A percentile compares a stretch with the other conserved stretches of the same genome.
These are phyloP conservation scores for Plasmodium ovale DNA, from an alignment of 169 alveolate genomes.

Conservation along the genomic window DNA sequence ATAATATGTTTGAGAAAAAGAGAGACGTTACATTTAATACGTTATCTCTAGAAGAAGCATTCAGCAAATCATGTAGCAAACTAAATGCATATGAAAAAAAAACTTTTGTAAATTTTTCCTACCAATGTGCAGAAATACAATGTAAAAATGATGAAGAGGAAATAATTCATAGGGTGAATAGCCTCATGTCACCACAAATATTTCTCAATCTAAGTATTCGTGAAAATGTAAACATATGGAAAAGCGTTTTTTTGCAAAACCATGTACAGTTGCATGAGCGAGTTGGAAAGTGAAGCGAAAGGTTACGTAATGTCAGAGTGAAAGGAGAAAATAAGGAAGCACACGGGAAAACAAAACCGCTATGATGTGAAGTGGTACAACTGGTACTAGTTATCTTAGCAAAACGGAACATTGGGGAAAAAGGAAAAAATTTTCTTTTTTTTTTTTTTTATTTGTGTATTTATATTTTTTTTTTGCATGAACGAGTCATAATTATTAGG, in stretches of 20 bases:
- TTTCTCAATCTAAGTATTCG: conserved; percentile 9
- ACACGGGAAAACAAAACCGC: neutral
- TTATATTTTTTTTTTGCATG: too few species aligned
- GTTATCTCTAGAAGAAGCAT: neutral
- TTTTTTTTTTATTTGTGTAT: too few species aligned
- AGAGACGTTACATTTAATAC: conserved; percentile 3
- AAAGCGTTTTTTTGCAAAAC: conserved; percentile 55
- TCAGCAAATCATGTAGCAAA: neutral
- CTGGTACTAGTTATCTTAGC: neutral
- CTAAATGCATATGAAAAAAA: conserved; percentile 17
- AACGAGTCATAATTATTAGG: too few species aligned
- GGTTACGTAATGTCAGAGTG: neutral
- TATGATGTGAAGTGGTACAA: too few species aligned
- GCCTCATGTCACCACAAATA: conserved; percentile 6
- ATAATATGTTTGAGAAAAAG: conserved; percentile 5
- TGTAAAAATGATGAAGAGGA: conserved; percentile 26
- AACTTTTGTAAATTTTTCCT: neutral
- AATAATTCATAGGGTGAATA: conserved; percentile 1
- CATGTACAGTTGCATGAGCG: conserved; percentile 20
- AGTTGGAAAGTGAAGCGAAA: neutral
- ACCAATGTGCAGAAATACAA: conserved; percentile 2
- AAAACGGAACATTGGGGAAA: neutral
- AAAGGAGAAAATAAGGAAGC: neutral
- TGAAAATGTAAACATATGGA: conserved; percentile 19
- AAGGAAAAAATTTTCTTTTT: too few species aligned